Evolutionary conservation across 2,329 filamentous ascomycete species (phyloP).

Genomic region (Onygenales sp.): DNA sequence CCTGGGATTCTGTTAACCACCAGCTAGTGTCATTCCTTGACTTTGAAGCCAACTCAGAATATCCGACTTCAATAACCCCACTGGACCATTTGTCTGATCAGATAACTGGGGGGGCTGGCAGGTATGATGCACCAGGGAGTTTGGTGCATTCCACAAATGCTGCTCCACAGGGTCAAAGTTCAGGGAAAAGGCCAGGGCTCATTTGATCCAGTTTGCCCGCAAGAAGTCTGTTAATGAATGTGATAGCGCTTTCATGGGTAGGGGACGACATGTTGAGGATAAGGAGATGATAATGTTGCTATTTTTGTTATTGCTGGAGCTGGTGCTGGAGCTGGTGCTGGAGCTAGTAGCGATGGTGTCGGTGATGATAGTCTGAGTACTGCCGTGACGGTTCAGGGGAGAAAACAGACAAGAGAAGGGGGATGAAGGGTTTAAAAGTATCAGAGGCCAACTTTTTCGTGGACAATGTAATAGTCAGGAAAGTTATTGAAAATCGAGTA

Average conservation of each 20-base stretch:
- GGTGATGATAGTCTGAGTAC: too few species aligned
- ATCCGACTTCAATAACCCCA: slow-evolving; percentile 3
- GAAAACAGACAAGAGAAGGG: too few species aligned
- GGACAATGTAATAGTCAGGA: too few species aligned
- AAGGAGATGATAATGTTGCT: neutral
- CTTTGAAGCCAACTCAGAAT: neutral
- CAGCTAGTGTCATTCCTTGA: neutral
- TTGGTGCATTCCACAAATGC: neutral
- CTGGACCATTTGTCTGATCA: slow-evolving; percentile 3
- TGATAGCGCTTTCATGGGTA: neutral
- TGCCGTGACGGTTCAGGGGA: too few species aligned
- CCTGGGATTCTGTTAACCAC: slow-evolving; percentile 1
- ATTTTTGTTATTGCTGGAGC: too few species aligned
- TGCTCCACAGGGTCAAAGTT: neutral
- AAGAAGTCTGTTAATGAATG: neutral
- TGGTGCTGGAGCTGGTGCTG: too few species aligned
- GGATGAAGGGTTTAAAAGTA: too few species aligned
- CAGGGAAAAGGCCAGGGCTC: neutral
- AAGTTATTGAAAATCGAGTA: too few species aligned
- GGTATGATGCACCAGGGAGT: neutral
- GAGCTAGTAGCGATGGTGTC: too few species aligned
- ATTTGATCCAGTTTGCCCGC: neutral
- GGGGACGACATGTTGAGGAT: neutral
- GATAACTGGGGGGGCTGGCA: neutral
- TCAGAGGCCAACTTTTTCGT: too few species aligned